Conservation (phyloP, 805 yeast species). For the Hanseniaspora taiwanica region DNA sequence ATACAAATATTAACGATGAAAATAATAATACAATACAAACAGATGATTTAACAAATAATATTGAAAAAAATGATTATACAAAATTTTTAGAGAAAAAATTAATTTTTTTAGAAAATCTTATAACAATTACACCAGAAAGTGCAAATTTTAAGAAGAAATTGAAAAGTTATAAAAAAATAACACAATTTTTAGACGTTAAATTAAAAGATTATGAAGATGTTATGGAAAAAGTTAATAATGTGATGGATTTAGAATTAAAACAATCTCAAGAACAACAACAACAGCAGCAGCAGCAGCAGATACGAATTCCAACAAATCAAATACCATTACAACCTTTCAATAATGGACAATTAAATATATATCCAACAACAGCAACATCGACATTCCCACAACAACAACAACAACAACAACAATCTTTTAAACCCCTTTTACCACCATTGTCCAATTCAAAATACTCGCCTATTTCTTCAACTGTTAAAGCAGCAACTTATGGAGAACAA, state of each 20-base stretch:
- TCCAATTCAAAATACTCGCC: too few relatives aligned
- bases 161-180: constrained; percentile 25
- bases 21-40: too few relatives aligned
- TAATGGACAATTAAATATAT: background rate
- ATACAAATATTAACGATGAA: too few relatives aligned
- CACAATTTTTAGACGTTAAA: constrained; percentile 21
- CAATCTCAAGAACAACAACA: background rate
- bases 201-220: constrained; percentile 2
- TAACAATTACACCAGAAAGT: constrained; percentile 21
- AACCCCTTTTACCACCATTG: too few relatives aligned
- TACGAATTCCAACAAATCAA: background rate
- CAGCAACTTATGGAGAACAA: too few relatives aligned
- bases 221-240: constrained; percentile 1
- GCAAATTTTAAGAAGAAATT: constrained; percentile 20
- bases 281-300: background rate
- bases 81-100: constrained; percentile 41
- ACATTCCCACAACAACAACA: too few relatives aligned
- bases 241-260: background rate
- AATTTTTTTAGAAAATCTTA: constrained; percentile 34
- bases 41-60: too few relatives aligned
- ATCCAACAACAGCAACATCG: too few relatives aligned
- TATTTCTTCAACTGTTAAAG: too few relatives aligned
- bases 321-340: background rate
- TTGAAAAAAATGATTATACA: constrained; percentile 43
- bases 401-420: too few relatives aligned